These are phyloP conservation scores for Trichoderma hamatum DNA, from an alignment of 2,329 filamentous ascomycete genomes.

Conservation along the genomic window DNA sequence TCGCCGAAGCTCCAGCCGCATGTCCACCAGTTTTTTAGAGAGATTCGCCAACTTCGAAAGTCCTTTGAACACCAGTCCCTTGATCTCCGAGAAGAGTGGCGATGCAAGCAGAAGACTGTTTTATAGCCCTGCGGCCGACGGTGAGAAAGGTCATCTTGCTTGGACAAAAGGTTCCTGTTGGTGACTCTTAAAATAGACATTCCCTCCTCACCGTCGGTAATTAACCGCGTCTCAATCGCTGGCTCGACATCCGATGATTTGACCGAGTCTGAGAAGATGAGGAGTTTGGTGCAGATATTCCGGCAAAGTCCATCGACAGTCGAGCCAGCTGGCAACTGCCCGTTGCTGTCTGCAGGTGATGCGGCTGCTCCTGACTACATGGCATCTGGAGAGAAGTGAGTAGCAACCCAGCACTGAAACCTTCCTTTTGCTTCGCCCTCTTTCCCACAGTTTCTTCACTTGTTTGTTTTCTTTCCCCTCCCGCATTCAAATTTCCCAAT, in stretches of 20 bases:
- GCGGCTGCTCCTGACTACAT: constrained; percentile 31
- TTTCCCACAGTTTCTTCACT: not conserved
- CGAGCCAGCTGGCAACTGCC: not conserved
- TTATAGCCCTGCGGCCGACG: not conserved
- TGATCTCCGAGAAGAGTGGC: not conserved
- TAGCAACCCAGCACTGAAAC: not conserved
- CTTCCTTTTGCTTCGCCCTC: not conserved
- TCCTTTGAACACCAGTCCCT: constrained; percentile 7
- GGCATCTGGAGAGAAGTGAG: constrained; percentile 38
- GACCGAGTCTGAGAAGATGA: constrained; percentile 26
- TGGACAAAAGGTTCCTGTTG: not conserved
- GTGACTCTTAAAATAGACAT: not conserved
- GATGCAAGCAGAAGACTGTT: not conserved
- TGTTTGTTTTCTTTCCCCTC: not conserved
- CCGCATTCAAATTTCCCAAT: not conserved
- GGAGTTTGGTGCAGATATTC: constrained; percentile 24
- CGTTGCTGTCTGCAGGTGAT: not conserved
- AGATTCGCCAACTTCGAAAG: constrained; percentile 10
- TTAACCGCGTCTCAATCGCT: not conserved
- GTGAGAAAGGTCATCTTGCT: not conserved
- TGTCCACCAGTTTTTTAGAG: constrained; percentile 21
- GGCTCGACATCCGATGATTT: constrained; percentile 12
- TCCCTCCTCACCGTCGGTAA: not conserved
- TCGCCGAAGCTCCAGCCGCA: constrained; percentile 33
- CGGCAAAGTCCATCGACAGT: not conserved